Percentiles rank a stretch among this genome's conserved stretches.
Evolutionary conservation across 306 rosid genomes (phyloP).

Genomic region (Pueraria montana): DNA sequence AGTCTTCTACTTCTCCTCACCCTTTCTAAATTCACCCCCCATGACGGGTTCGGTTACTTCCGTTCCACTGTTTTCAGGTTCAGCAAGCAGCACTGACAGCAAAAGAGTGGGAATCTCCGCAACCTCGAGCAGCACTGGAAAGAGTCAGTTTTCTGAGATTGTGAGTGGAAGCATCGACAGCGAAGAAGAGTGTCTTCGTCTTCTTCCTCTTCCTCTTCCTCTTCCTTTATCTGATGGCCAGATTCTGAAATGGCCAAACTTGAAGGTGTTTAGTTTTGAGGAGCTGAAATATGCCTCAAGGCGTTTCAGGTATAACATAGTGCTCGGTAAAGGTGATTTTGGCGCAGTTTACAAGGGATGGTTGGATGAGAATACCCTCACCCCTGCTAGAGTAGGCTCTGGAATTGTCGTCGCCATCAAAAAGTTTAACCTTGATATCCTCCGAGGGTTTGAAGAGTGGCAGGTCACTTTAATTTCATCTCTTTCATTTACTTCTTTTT

Average conservation of each 20-base stretch:
- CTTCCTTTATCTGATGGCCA: too few relatives aligned
- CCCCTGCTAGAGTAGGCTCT: slow-evolving; percentile 44
- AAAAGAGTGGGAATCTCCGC: too few relatives aligned
- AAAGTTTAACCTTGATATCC: slow-evolving; percentile 68
- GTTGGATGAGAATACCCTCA: slow-evolving; percentile 72
- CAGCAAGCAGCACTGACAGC: slow-evolving; percentile 34
- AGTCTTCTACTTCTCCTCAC: background rate
- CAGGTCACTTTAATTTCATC: slow-evolving; percentile 53
- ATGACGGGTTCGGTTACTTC: too few relatives aligned
- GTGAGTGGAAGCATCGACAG: too few relatives aligned
- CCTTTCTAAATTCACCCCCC: background rate
- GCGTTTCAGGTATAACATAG: slow-evolving; percentile 65
- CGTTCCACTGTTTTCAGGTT: slow-evolving; percentile 1
- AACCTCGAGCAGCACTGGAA: too few relatives aligned
- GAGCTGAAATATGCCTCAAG: slow-evolving; percentile 72
- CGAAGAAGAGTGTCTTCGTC: too few relatives aligned
- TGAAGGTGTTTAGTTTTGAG: slow-evolving; percentile 66
- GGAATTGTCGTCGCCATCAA: slow-evolving; percentile 79
- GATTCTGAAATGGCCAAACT: background rate
- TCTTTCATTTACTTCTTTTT: too few relatives aligned
- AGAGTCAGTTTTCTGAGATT: too few relatives aligned
- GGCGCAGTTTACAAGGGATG: slow-evolving; percentile 86
- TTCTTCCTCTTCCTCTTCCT: too few relatives aligned
- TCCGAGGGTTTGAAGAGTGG: slow-evolving; percentile 86
- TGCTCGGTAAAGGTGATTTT: slow-evolving; percentile 85